Base-by-base conservation (phyloP, 2,329 filamentous ascomycete species). In the Dothistroma septosporum region DNA sequence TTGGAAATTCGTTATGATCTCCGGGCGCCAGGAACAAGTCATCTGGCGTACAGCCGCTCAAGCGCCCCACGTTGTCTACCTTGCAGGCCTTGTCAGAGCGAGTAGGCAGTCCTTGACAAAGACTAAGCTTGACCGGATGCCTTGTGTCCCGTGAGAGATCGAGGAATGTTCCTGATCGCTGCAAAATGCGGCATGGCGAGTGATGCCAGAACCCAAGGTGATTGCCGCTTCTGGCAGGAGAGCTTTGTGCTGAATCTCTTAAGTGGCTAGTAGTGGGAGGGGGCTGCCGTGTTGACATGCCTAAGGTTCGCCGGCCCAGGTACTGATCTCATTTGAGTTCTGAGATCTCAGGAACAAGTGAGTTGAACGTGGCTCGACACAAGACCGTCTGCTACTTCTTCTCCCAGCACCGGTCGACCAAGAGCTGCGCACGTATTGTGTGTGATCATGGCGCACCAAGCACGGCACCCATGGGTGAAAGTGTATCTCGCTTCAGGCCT, bases 281-380 rank as follows among this genome's bases (percentile, higher is more conserved):
- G 19, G 5, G 41, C 41, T 44, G 41, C 41, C 41, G 41, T 44
- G 16, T 44, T 19, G 52, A 32, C 22, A 19, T 21, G n/a, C 24
- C n/a, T 6, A 54, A 54, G 52, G 52, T 54, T 54, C 52, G 52
- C 28, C 55, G 46, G 50, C 14, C 55, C 57, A 59, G 57, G 50
- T 22, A 59, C 50, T 59, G 57, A 59, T 48, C 41, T 55, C 57
- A 59, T 44, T 50, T 9, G 28, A 47, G 41, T 44, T 44, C 41
- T 44, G 16, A n/a, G 14, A 1, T n/a, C 16, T 44, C 16, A 19
- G 14, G 28, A 31, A 21, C 24, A 44, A 12, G 19, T 11, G 14
- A 28, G 28, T 16, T 19, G 35, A 32, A 41, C 14, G 37, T 47
- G 32, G 52, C n/a, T n/a, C n/a, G 24, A 32, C 37, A 54, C 14